Evolutionary conservation across 495 filamentous ascomycete species (phyloP).

Genomic region (Annulohypoxylon bovei): DNA sequence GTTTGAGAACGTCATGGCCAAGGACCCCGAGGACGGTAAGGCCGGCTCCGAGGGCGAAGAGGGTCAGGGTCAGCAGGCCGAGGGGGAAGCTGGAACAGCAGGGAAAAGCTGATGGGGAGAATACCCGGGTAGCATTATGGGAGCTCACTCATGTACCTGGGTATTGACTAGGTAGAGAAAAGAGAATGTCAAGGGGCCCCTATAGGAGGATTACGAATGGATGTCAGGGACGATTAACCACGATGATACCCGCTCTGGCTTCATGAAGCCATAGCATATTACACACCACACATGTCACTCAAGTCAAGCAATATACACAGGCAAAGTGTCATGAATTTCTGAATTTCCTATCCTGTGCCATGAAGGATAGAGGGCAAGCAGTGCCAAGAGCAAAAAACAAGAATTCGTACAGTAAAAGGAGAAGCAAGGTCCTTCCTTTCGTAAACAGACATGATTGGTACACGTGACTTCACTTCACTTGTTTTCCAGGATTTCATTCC

Average conservation of each 20-base stretch:
- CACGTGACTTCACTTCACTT: slow-evolving; percentile 25
- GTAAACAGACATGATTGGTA: slow-evolving; percentile 37
- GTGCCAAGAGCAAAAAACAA: not conserved
- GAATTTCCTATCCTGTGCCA: slow-evolving; percentile 49
- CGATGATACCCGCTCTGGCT: slow-evolving; percentile 46
- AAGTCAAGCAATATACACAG: not conserved
- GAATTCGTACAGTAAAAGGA: slow-evolving; percentile 44
- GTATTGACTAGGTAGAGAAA: not conserved
- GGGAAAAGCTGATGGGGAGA: slow-evolving; percentile 13
- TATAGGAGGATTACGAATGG: slow-evolving; percentile 8
- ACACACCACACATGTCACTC: slow-evolving; percentile 18
- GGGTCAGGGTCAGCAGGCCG: slow-evolving; percentile 33
- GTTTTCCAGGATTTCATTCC: slow-evolving; percentile 29
- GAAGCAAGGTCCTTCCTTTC: not conserved
- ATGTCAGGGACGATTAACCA: slow-evolving; percentile 20
- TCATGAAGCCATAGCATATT: slow-evolving; percentile 18
- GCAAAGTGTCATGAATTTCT: slow-evolving; percentile 38
- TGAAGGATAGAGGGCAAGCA: slow-evolving; percentile 29
- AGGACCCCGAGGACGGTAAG: slow-evolving; percentile 65
- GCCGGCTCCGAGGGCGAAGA: slow-evolving; percentile 49
- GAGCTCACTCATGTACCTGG: not conserved
- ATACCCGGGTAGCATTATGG: not conserved
- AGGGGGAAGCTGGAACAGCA: slow-evolving; percentile 28
- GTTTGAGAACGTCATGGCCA: slow-evolving; percentile 96
- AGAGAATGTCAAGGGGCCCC: too few relatives aligned